Percentiles rank a stretch among this genome's conserved stretches.
Evolutionary conservation across 129 eudicot genomes (phyloP).

Genomic region (Helianthus tuberosus): DNA sequence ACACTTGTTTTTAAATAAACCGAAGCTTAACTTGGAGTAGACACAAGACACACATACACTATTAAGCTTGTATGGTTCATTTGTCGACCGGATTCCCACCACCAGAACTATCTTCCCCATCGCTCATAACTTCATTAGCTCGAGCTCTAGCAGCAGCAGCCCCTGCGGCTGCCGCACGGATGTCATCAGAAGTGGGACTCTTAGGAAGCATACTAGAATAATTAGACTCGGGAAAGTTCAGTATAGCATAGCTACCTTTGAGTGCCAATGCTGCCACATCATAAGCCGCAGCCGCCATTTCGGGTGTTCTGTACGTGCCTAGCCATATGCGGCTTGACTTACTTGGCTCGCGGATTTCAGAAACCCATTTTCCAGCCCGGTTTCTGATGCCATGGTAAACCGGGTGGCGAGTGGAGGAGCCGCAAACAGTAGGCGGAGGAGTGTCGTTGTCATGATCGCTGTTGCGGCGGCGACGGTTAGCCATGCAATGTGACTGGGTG

Average conservation of each 20-base stretch:
- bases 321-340: constrained; percentile 45
- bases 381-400: constrained; percentile 40
- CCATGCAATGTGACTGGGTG: constrained; percentile 3
- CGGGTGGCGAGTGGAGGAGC: constrained; percentile 41
- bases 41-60: no score
- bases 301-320: constrained; percentile 48
- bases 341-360: constrained; percentile 52
- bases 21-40: no score
- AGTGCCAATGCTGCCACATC: constrained; percentile 75
- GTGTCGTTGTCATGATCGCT: constrained; percentile 15
- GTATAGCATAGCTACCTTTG: constrained; percentile 47
- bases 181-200: constrained; percentile 47
- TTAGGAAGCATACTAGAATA: constrained; percentile 35
- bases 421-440: constrained; percentile 4
- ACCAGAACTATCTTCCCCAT: no score
- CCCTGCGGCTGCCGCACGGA: constrained; percentile 53
- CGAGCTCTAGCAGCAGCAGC: constrained; percentile 37
- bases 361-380: constrained; percentile 56
- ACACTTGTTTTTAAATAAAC: no score
- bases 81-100: no score
- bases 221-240: constrained; percentile 58
- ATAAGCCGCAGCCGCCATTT: constrained; percentile 53
- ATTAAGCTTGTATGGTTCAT: no score
- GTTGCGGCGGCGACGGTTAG: constrained; percentile 12
- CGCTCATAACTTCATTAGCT: background rate